These are phyloP conservation scores for Ceratobasidium sp. DNA, from an alignment of 1,284 basidiomycete species.

Conservation along the genomic window DNA sequence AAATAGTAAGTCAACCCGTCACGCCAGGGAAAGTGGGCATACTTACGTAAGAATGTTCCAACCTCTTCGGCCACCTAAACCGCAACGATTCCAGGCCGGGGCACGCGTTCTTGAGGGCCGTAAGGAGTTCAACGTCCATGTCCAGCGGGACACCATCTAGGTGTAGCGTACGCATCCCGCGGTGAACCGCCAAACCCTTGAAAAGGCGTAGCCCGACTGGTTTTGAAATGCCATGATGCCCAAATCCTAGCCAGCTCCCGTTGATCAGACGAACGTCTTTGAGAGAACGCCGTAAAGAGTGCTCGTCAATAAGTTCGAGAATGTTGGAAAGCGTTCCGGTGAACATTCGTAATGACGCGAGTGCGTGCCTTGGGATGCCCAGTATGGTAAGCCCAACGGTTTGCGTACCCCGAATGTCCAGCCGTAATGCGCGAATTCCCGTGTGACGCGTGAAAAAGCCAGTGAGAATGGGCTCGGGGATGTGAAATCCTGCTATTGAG, in stretches of 20 bases:
- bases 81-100: slow-evolving; percentile 29
- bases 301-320: slow-evolving; percentile 27
- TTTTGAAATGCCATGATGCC: slow-evolving; percentile 30
- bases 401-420: slow-evolving; percentile 30
- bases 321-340: slow-evolving; percentile 26
- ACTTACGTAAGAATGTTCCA: slow-evolving; percentile 26
- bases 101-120: slow-evolving; percentile 17
- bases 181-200: slow-evolving; percentile 27
- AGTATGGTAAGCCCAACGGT: slow-evolving; percentile 21
- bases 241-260: slow-evolving; percentile 32
- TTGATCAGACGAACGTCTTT: slow-evolving; percentile 28
- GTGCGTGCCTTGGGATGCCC: slow-evolving; percentile 22
- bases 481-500: slow-evolving; percentile 21
- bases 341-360: slow-evolving; percentile 27
- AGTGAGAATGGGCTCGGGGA: slow-evolving; percentile 25
- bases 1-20: background rate
- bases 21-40: background rate
- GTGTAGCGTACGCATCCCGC: slow-evolving; percentile 30
- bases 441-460: slow-evolving; percentile 24
- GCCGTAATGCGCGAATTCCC: slow-evolving; percentile 25
- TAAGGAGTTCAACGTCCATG: slow-evolving; percentile 23
- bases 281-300: slow-evolving; percentile 20
- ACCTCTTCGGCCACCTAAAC: slow-evolving; percentile 25
- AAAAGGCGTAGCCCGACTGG: slow-evolving; percentile 20
- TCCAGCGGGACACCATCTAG: slow-evolving; percentile 27